Base-by-base conservation (phyloP, 352 stramenopile genomes). In the Phytophthora fragariae region DNA sequence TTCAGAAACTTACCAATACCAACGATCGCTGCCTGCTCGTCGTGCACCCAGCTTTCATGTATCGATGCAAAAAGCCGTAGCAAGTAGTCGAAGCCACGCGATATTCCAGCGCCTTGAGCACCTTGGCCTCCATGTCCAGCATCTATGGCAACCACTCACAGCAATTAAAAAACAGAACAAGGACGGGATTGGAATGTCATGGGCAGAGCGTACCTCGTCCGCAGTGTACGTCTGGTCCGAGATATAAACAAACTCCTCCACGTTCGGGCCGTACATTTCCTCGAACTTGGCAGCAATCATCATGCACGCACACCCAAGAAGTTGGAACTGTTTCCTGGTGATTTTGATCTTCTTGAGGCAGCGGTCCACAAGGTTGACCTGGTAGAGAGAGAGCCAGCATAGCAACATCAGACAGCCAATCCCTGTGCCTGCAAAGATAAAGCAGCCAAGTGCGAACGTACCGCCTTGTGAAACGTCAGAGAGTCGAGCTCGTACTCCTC, bases 281-380 rank as follows among this genome's bases (percentile, higher is more conserved):
- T 99, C 97, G 70, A 98, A 99, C 75, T 99, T 99, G 75, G 92
- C 96, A 41, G 97, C 97, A 65, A 99, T 89, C 62, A 99, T 94
- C 67, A 99, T 94, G 31, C 96, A 97, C 14, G 97, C 97, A 35
- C 98, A 97, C 39, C 97, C 98, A 29, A 99, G 84, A 7, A 99
- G 82, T 75, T 99, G 98, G 41, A 99, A 94, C 72, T 98, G 88
- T 49, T 92, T 92, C 31, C 97, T 83, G 65, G 88, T 88, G 44
- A 99, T 95, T 70, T 90, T 89, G 72, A 94, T 91, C 44, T 85
- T 89, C 9, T 82, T 80, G 5, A 97, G 76, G 27, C 85, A 97
- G 8, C 91, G 86, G 52, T 97, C 91, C 19, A 97, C 87, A 31
- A 96, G 79, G 61, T 95, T 95, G 6, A 94, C 85, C 74, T 91